A percentile compares a stretch with the other conserved stretches of the same genome.
phyloP scores from a whole-genome alignment of 352 stramenopile genomes.

The Thraustochytrium striatum region DNA sequence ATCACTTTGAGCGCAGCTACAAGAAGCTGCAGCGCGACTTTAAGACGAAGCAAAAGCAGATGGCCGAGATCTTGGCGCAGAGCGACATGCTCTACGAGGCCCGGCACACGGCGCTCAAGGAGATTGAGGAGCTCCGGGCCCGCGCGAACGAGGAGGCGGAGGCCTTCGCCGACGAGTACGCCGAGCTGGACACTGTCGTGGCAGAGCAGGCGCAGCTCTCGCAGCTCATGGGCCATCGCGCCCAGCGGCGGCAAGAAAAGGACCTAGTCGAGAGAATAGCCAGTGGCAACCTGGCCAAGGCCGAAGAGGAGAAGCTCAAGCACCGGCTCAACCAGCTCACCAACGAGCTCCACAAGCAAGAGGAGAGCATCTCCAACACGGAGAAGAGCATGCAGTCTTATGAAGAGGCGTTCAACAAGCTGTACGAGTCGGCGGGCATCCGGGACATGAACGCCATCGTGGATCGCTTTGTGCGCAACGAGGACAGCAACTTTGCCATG shows the following conservation, averaged over 20 bases:
- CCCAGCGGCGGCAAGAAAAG: slow-evolving; percentile 8
- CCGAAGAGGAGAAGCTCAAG: slow-evolving; percentile 50
- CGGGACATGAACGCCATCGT: slow-evolving; percentile 84
- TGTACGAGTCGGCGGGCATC: slow-evolving; percentile 82
- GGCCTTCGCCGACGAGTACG: slow-evolving; percentile 64
- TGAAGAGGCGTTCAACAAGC: slow-evolving; percentile 88
- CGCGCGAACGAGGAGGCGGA: slow-evolving; percentile 74
- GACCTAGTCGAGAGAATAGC: slow-evolving; percentile 10
- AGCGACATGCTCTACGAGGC: slow-evolving; percentile 89
- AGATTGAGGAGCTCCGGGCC: slow-evolving; percentile 82
- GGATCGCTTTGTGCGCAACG: slow-evolving; percentile 84
- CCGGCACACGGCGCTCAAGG: slow-evolving; percentile 81
- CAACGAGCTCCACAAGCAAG: slow-evolving; percentile 50
- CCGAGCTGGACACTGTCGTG: slow-evolving; percentile 56
- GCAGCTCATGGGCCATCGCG: slow-evolving; percentile 52
- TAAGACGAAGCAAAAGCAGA: slow-evolving; percentile 86
- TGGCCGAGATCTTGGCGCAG: slow-evolving; percentile 88
- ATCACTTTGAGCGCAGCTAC: slow-evolving; percentile 91
- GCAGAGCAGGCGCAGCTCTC: slow-evolving; percentile 50
- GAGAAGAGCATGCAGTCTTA: slow-evolving; percentile 85
- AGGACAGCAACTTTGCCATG: slow-evolving; percentile 92
- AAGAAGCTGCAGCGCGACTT: slow-evolving; percentile 77
- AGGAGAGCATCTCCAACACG: slow-evolving; percentile 48
- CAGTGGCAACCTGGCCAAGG: slow-evolving; percentile 28
- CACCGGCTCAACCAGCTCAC: slow-evolving; percentile 1